Base-by-base conservation (phyloP, 768 basidiomycete genomes). In the Mrakia frigida region DNA sequence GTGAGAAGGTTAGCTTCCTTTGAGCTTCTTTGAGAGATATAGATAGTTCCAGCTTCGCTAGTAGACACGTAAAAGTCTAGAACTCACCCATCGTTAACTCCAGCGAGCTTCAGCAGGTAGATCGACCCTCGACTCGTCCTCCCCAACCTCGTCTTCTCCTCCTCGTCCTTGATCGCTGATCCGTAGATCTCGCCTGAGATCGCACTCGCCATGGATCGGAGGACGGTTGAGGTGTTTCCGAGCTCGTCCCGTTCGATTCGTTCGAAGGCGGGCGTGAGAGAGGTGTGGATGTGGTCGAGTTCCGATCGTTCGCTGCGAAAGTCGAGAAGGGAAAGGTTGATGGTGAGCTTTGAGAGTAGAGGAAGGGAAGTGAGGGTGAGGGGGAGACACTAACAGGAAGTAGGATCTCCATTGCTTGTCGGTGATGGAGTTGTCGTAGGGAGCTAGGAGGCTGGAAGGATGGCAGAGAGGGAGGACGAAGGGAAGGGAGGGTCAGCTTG, bases 171-270 rank as follows among this genome's bases (percentile, higher is more conserved):
- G 63, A 65, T 31, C 3, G 39, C 65, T 0, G 37, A 39, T 18
- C 65, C 65, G 65, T 68, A 68, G 35, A 68, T 68, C 65, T 68
- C 65, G 33, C 35, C 37, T 4, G 65, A 68, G 16, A 68, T 35
- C 1, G 65, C 65, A n/a, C 39, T 68, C 2, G 35, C 65, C 65
- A 68, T 68, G 5, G 39, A 13, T 21, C 65, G 65, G n/a, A 68
- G 35, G 0, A 41, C 13, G 16, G 18, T 68, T 1, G 65, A 25
- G 11, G 65, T 68, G 65, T 39, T 68, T 43, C 65, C 65, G 39
- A 68, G 65, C 35, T 68, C 65, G 18, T 68, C 65, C 0, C 37
- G 37, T 11, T 35, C 35, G 37, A 68, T 39, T 35, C 65, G 65
- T 11, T 68, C 65, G 23, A 39, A 41, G 25, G 65, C 35, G 9